Conservation (phyloP, 306 rosid genomes). For the Lupinus albus region DNA sequence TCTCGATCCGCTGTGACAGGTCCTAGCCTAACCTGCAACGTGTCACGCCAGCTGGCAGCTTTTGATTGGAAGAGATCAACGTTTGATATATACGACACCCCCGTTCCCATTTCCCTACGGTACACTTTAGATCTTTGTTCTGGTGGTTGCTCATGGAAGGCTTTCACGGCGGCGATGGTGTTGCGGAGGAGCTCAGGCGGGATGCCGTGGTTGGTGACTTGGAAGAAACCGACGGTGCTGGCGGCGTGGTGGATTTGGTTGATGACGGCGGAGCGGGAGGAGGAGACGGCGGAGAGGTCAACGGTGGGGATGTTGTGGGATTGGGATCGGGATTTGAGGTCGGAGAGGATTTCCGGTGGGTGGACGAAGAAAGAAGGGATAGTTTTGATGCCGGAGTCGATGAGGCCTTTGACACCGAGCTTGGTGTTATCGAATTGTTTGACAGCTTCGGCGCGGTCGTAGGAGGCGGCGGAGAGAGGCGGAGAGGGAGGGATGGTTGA, state of each 20-base stretch:
- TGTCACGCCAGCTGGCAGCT: conserved; percentile 87
- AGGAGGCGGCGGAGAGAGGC: not conserved
- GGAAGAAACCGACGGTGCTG: conserved; percentile 62
- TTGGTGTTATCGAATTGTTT: conserved; percentile 61
- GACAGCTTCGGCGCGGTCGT: conserved; percentile 55
- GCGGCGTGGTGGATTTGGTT: conserved; percentile 50
- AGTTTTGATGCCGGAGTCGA: conserved; percentile 58
- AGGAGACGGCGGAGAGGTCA: conserved; percentile 48
- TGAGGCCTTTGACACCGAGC: conserved; percentile 69
- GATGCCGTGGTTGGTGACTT: conserved; percentile 59
- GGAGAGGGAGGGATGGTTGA: not conserved
- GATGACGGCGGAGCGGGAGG: conserved; percentile 35
- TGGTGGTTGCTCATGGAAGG: conserved; percentile 59
- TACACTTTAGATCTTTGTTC: conserved; percentile 55
- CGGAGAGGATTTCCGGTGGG: conserved; percentile 54
- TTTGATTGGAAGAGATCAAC: conserved; percentile 48
- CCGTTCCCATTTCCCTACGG: conserved; percentile 37
- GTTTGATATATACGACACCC: conserved; percentile 51
- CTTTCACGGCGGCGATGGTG: conserved; percentile 40
- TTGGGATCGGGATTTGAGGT: conserved; percentile 33
- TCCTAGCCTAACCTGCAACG: conserved; percentile 52
- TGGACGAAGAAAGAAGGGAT: conserved; percentile 62
- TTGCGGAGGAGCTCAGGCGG: conserved; percentile 41
- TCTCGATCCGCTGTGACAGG: conserved; percentile 36
- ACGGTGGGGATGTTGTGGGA: conserved; percentile 48